These are phyloP conservation scores for Dysphania ambrosioides DNA, from an alignment of 148 eudicot species.

Conservation along the genomic window DNA sequence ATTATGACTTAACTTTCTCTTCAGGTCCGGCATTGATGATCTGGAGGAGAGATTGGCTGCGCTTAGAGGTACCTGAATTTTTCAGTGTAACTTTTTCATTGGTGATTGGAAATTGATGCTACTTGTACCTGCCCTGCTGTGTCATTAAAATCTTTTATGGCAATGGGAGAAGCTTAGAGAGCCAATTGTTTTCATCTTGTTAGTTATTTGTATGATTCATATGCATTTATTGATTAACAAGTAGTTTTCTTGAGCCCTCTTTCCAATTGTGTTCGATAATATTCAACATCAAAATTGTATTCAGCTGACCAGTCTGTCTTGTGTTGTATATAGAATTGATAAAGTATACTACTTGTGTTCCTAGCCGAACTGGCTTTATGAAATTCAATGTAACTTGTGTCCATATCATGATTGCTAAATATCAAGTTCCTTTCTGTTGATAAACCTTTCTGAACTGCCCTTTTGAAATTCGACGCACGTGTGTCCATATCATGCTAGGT, in stretches of 20 bases:
- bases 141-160: not conserved
- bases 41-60: constrained; percentile 90
- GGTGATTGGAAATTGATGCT: not conserved
- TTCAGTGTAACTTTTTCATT: not conserved
- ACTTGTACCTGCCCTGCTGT: not conserved
- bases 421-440: too few species aligned
- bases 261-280: constrained; percentile 12
- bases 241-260: constrained; percentile 10
- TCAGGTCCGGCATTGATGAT: constrained; percentile 74
- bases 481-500: too few species aligned
- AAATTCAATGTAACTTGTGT: not conserved
- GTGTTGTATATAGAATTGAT: constrained; percentile 14
- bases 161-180: not conserved
- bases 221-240: constrained; percentile 13
- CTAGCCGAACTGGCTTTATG: not conserved
- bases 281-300: constrained; percentile 18
- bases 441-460: too few species aligned
- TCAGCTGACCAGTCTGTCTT: constrained; percentile 18
- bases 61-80: constrained; percentile 59
- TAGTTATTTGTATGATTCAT: constrained; percentile 25
- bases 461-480: too few species aligned
- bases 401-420: too few species aligned
- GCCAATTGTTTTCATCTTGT: not conserved
- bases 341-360: not conserved
- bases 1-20: not conserved